Evolutionary conservation across 345 rosid species (phyloP).

Genomic region (Brassica carinata): DNA sequence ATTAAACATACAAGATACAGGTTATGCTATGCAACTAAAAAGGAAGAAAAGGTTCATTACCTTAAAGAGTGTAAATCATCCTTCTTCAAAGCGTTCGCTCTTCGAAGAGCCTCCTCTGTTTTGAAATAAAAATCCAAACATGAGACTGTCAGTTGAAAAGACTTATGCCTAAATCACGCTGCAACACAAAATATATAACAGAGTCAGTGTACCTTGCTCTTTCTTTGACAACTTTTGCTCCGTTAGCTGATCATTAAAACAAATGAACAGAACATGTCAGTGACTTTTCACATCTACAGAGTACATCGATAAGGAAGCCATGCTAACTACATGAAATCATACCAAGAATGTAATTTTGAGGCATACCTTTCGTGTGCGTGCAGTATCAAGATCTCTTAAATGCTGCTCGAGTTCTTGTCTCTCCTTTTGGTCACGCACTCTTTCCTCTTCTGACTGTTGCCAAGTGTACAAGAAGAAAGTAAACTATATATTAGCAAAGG

Average conservation of each 20-base stretch:
- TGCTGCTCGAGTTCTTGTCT: conserved; percentile 82
- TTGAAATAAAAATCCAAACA: conserved; percentile 8
- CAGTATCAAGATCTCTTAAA: conserved; percentile 85
- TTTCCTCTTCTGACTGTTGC: conserved; percentile 88
- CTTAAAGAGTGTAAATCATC: conserved; percentile 71
- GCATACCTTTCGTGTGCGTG: conserved; percentile 73
- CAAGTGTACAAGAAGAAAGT: conserved; percentile 19
- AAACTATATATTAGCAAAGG: background rate
- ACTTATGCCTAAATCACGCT: conserved; percentile 1
- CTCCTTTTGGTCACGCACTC: conserved; percentile 86
- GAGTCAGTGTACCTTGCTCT: conserved; percentile 71
- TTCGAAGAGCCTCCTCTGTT: conserved; percentile 76
- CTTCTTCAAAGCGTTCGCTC: conserved; percentile 66
- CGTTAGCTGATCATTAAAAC: conserved; percentile 55
- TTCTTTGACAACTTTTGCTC: conserved; percentile 74
- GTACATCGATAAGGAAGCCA: conserved; percentile 1
- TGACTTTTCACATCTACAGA: conserved; percentile 24
- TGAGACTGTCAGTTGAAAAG: conserved; percentile 1
- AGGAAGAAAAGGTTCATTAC: conserved; percentile 39
- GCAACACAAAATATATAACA: conserved; percentile 19
- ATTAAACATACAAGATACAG: background rate
- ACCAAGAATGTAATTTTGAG: conserved; percentile 19
- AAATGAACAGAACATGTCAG: conserved; percentile 33
- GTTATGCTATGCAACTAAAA: conserved; percentile 20
- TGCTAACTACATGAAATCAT: background rate